Base-by-base conservation (phyloP, 345 rosid species). In the Anastatica hierochuntica region DNA sequence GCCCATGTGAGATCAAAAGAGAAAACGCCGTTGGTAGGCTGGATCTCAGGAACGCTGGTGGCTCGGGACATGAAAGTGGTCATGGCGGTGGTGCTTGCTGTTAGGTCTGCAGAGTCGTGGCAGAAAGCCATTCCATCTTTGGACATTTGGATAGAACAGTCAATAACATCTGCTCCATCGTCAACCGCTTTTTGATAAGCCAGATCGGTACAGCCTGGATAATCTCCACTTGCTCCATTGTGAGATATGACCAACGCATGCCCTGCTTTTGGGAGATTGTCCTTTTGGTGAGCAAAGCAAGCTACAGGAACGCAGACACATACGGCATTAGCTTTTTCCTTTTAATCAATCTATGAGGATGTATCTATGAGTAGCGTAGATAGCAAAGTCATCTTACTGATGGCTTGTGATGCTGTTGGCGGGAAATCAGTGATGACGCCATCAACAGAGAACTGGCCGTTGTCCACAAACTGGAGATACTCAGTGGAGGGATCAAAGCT, bases 1-100 rank as follows among this genome's bases (percentile, higher is more conserved):
- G 63, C 71, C 98, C 96, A 90, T 1, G 88, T 66, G 29, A 90
- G 89, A 60, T 87, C 96, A 49, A 90, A 90, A 8, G 96, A 82
- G 65, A 84, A 90, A 53, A 90, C 67, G 34, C 95, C 98, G 1
- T 72, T 72, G 9, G 53, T 23, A 12, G 61, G 31, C 56, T 88
- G 92, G 61, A 90, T 65, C 68, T 84, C 90, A n/a, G 85, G 95
- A 39, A 77, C 36, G 8, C 68, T 72, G 23, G 70, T 35, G 3
- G 85, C 69, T 40, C 66, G 67, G 18, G 87, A 61, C 71, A 83
- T 66, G 68, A 84, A 74, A 49, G 72, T 55, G 4, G 81, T 49
- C 59, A 74, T 31, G 13, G 88, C 95, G 0, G 80, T 87, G 10
- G 96, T 84, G 33, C 53, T 68, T 58, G 62, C 60, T 8, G 74